Base-by-base conservation (phyloP, 352 stramenopile genomes). In the Phytophthora fragariaefolia region DNA sequence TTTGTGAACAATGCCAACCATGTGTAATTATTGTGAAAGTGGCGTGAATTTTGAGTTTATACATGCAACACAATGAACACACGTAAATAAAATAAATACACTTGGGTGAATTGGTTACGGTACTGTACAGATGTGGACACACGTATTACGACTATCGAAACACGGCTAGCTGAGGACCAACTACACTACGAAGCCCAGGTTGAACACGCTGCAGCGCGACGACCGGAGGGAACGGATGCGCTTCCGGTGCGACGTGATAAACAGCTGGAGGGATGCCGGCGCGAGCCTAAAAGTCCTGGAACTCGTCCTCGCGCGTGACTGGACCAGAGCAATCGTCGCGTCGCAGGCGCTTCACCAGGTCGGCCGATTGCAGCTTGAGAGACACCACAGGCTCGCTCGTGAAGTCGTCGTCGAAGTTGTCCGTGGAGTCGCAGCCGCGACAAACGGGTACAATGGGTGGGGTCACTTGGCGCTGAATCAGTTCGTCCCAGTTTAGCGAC, bases 401-500 rank as follows among this genome's bases (percentile, higher is more conserved):
- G 63, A 93, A 95, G 55, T 87, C 87, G 66, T 93, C 84, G 81
- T 95, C 87, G 68, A 95, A 95, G 70, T 95, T 93, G 30, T 85
- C 71, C 8, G 83, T 93, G 69, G 78, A 90, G n/a, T 92, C 85
- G 66, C 63, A 50, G 38, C 80, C 79, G 30, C 53, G 48, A 46
- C 79, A 87, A n/a, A 76, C 52, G 2, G 85, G 87, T 7, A 87
- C 71, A 32, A 95, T 89, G 30, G 87, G 87, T 23, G 87, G 87
- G 26, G 58, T 42, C 28, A 92, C 66, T 28, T 91, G 79, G 58
- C 84, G 82, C 55, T 85, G 77, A 26, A 88, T 64, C 24, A 95
- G 58, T 18, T 88, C 71, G 45, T 86, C 58, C 87, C 87, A 95
- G 56, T 92, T 69, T 8, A 95, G 66, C 34, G 71, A 66, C 45